Conservation (phyloP, 1,139 yeast genomes). For the Nadsonia commutata region DNA sequence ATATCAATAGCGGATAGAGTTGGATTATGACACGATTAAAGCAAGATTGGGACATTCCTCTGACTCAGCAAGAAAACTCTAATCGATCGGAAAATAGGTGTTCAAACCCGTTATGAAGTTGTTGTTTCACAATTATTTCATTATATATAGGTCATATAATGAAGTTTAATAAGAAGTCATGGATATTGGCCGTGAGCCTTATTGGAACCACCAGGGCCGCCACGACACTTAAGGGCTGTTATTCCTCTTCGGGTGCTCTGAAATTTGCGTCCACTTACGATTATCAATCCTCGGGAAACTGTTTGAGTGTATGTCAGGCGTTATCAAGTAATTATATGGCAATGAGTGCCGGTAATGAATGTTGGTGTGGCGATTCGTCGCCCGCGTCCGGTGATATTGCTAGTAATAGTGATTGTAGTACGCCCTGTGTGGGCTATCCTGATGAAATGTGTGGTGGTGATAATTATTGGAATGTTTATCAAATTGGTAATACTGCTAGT, state of each 20-base stretch:
- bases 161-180: too few species aligned
- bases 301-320: background rate
- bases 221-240: too few species aligned
- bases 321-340: background rate
- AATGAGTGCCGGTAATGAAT: slow-evolving; percentile 20
- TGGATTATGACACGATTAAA: too few species aligned
- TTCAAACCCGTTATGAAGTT: too few species aligned
- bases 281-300: background rate
- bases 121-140: too few species aligned
- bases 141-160: too few species aligned
- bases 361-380: slow-evolving; percentile 47
- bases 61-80: too few species aligned
- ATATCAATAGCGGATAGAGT: too few species aligned
- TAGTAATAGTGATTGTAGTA: slow-evolving; percentile 27
- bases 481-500: slow-evolving; percentile 18
- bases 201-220: too few species aligned
- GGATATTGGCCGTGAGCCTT: too few species aligned
- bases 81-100: too few species aligned
- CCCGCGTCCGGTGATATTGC: slow-evolving; percentile 29
- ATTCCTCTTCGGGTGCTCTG: background rate
- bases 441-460: slow-evolving; percentile 43
- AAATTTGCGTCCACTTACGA: background rate
- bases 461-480: slow-evolving; percentile 28
- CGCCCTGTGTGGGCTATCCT: slow-evolving; percentile 38
- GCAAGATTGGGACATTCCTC: too few species aligned